Evolutionary conservation across 1,139 yeast genomes (phyloP).

Genomic region (Protomyces gravidus): DNA sequence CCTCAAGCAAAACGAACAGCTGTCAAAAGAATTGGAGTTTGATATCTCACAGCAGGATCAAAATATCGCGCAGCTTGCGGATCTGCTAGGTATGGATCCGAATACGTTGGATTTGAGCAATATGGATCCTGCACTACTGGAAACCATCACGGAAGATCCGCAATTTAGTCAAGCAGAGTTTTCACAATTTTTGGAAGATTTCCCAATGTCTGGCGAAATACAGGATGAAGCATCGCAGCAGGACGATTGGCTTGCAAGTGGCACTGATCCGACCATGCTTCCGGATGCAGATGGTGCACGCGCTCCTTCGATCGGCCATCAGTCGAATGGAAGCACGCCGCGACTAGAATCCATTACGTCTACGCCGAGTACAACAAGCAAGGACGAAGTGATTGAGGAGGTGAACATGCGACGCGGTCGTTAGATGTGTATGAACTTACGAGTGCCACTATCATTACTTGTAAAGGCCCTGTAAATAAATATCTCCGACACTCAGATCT

Average conservation of each 20-base stretch:
- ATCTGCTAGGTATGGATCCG: slow-evolving; percentile 19
- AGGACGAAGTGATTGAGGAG: slow-evolving; percentile 24
- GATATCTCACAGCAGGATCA: slow-evolving; percentile 17
- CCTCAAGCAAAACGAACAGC: slow-evolving; percentile 1
- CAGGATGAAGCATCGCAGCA: neutral
- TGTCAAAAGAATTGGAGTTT: slow-evolving; percentile 5
- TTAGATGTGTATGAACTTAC: too few relatives aligned
- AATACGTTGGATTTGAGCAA: slow-evolving; percentile 3
- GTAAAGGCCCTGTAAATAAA: too few relatives aligned
- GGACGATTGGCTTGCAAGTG: neutral
- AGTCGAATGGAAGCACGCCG: neutral
- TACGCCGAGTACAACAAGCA: neutral
- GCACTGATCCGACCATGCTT: neutral
- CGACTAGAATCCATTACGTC: neutral
- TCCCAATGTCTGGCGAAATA: neutral
- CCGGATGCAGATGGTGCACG: too few relatives aligned
- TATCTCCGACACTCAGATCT: neutral
- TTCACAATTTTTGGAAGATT: neutral
- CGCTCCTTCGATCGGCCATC: neutral
- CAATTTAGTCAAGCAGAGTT: neutral
- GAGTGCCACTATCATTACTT: too few relatives aligned
- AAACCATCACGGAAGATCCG: neutral
- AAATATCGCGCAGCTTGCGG: slow-evolving; percentile 10
- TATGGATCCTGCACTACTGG: slow-evolving; percentile 7
- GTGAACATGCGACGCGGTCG: too few relatives aligned